phyloP scores from a whole-genome alignment of 768 basidiomycete species.

The Lactarius trivialis region DNA sequence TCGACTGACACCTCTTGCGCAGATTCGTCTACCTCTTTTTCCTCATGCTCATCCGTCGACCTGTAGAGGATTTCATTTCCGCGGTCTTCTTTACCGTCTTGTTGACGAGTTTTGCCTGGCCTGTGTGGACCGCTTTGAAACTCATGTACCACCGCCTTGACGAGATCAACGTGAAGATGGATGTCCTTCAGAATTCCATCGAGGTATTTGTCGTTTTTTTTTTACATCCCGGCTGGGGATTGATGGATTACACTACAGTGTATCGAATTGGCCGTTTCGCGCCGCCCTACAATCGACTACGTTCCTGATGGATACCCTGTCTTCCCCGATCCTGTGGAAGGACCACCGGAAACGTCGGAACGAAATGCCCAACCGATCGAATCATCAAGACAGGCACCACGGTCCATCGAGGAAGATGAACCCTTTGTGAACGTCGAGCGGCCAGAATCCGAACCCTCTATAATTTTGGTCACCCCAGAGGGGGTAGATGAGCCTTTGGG shows the following conservation, averaged over 20 bases:
- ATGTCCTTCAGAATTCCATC: slow-evolving; percentile 4
- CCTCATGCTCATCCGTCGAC: background rate
- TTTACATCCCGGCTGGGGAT: background rate
- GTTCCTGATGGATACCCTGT: background rate
- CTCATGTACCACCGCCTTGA: background rate
- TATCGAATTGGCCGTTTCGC: background rate
- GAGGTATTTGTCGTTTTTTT: background rate
- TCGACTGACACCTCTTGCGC: background rate
- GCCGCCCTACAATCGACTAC: background rate
- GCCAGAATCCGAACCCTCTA: background rate
- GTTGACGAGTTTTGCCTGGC: background rate
- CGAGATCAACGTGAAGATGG: background rate
- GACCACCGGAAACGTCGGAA: background rate
- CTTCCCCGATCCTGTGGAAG: background rate
- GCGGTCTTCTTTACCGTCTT: slow-evolving; percentile 1
- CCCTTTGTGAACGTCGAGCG: background rate
- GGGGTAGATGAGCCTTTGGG: background rate
- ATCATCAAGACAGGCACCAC: no score
- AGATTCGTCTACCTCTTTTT: background rate
- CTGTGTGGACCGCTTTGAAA: slow-evolving; percentile 3
- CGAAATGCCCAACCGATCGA: background rate
- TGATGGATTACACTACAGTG: background rate
- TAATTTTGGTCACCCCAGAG: background rate
- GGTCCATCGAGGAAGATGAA: background rate
- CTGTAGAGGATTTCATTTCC: background rate